These are phyloP conservation scores for Boletus smithii DNA, from an alignment of 1,284 basidiomycete genomes.

Conservation along the genomic window DNA sequence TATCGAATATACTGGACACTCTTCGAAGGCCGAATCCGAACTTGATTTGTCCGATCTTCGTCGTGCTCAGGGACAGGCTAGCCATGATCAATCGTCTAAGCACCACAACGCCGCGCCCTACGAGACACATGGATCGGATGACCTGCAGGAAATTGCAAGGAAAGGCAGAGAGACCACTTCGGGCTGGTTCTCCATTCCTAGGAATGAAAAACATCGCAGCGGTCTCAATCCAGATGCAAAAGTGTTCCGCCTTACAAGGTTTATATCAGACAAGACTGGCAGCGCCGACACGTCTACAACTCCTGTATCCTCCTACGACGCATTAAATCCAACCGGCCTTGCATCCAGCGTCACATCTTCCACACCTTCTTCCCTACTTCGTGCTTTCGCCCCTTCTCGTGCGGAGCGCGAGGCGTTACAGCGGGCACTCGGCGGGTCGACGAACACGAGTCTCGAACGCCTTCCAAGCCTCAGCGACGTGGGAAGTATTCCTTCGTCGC, in stretches of 20 bases:
- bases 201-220: conserved; percentile 49
- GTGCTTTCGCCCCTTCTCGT: conserved; percentile 78
- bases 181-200: conserved; percentile 50
- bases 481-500: conserved; percentile 62
- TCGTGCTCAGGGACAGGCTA: conserved; percentile 33
- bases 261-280: conserved; percentile 22
- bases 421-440: conserved; percentile 62
- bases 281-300: conserved; percentile 15
- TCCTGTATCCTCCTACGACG: conserved; percentile 40
- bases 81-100: conserved; percentile 35
- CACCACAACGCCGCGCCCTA: conserved; percentile 38
- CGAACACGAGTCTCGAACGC: conserved; percentile 68
- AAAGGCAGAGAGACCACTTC: conserved; percentile 23
- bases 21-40: conserved; percentile 26
- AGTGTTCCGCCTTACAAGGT: conserved; percentile 61
- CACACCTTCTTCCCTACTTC: conserved; percentile 52
- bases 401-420: conserved; percentile 77
- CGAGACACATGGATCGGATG: conserved; percentile 29
- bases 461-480: conserved; percentile 71
- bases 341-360: conserved; percentile 39
- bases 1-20: conserved; percentile 28
- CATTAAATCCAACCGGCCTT: conserved; percentile 55
- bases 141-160: conserved; percentile 9
- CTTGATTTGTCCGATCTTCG: conserved; percentile 45
- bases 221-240: conserved; percentile 83